Evolutionary conservation across 257 asterid species (phyloP), one percentile per base, ranked within the genome.

Genomic region (Verbascum thapsus): DNA sequence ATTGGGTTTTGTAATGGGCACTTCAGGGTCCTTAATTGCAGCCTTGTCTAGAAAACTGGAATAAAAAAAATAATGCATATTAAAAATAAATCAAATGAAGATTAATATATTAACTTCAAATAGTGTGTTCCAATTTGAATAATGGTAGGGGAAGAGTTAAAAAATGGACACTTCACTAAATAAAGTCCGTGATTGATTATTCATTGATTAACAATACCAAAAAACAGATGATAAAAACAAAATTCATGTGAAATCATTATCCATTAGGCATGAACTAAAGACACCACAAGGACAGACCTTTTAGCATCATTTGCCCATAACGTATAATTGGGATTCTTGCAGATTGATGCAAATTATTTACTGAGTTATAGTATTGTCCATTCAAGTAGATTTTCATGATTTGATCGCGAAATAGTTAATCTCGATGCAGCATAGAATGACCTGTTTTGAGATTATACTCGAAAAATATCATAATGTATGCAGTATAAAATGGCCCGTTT

Each of bases 41-140:
- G 96, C 96, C 80, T 75, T 88, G 78, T 88, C 96, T 69, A 91
- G 76, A 72, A 76, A 79, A 5, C 84, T 79, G 60, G n/a, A n/a
- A n/a, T n/a, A n/a, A n/a, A n/a, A n/a, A n/a, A n/a, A n/a, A 32
- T n/a, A 64, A 30, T 18, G 32, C 23, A 56, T 15, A 6, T 4
- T 7, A 1, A 30, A 10, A 51, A 51, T 4, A 40, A n/a, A 35
- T 49, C 39, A 43, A n/a, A n/a, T n/a, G n/a, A n/a, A n/a, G n/a
- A n/a, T n/a, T n/a, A n/a, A n/a, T n/a, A n/a, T n/a, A n/a, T n/a
- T n/a, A n/a, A n/a, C n/a, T n/a, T n/a, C n/a, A n/a, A n/a, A n/a
- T n/a, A n/a, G n/a, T n/a, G n/a, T n/a, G n/a, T n/a, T n/a, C n/a
- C n/a, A n/a, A n/a, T n/a, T n/a, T n/a, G n/a, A n/a, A n/a, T n/a